Percentiles rank a stretch among this genome's conserved stretches.
phyloP scores from a whole-genome alignment of 2,329 filamentous ascomycete species.

The Pseudocercospora eumusae region DNA sequence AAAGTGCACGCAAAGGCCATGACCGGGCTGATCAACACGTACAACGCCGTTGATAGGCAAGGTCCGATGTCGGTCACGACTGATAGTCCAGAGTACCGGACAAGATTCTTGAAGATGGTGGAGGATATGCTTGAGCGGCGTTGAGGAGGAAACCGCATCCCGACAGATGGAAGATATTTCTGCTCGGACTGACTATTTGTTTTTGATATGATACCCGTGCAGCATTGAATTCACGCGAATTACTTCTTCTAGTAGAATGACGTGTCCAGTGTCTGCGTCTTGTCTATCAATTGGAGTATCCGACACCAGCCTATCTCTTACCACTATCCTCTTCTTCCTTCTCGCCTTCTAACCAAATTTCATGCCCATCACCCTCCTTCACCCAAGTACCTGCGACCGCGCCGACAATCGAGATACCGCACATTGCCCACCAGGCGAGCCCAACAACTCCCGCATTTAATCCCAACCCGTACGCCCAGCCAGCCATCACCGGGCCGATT shows the following conservation, averaged over 20 bases:
- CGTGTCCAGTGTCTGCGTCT: not conserved
- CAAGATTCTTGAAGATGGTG: constrained; percentile 58
- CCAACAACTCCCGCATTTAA: constrained; percentile 57
- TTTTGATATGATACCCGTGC: not conserved
- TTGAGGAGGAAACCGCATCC: not conserved
- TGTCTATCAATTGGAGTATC: not conserved
- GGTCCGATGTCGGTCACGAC: constrained; percentile 77
- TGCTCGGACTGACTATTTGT: not conserved
- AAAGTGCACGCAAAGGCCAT: constrained; percentile 65
- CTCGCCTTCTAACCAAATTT: constrained; percentile 56
- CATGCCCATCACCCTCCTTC: constrained; percentile 64
- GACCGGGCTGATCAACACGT: constrained; percentile 60
- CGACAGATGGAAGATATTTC: not conserved
- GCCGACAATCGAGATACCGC: constrained; percentile 56
- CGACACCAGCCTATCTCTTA: not conserved
- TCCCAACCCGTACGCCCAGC: constrained; percentile 56
- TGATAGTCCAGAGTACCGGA: constrained; percentile 65
- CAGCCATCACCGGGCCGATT: constrained; percentile 56
- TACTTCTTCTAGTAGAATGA: no score
- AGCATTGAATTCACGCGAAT: not conserved
- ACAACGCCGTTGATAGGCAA: constrained; percentile 62
- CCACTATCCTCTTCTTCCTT: constrained; percentile 22
- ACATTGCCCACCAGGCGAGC: constrained; percentile 60
- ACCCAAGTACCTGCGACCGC: constrained; percentile 61
- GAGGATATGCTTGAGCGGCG: constrained; percentile 45